phyloP scores from a whole-genome alignment of 2,329 filamentous ascomycete genomes.

The Clarireedia paspali region DNA sequence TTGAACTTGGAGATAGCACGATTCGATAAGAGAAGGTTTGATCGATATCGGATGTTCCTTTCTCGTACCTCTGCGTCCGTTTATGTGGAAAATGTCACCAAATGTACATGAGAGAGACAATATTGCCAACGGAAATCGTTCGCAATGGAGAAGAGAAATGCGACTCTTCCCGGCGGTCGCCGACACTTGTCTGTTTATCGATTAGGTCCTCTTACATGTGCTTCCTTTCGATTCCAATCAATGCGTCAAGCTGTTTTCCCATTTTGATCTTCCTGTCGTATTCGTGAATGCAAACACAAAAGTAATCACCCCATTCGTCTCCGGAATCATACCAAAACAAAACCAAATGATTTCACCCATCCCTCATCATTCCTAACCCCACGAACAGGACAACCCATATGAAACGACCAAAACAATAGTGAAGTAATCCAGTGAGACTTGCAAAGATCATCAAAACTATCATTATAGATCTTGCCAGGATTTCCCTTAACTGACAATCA shows the following conservation, averaged over 20 bases:
- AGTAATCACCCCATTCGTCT: no score
- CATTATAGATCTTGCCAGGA: neutral
- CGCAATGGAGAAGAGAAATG: neutral
- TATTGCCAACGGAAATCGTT: neutral
- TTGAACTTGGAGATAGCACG: no score
- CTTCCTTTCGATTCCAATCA: neutral
- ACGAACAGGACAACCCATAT: neutral
- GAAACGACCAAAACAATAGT: neutral
- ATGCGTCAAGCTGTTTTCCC: neutral
- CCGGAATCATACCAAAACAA: no score
- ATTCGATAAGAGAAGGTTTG: no score
- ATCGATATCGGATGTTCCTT: no score
- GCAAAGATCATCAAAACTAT: slow-evolving; percentile 5
- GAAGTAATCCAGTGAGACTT: neutral
- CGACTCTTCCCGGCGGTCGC: neutral
- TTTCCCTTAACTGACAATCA: neutral
- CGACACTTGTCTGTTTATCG: neutral
- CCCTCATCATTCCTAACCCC: no score
- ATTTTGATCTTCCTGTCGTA: neutral
- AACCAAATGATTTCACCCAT: no score
- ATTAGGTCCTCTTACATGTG: neutral
- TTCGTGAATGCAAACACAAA: no score
- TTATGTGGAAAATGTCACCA: neutral
- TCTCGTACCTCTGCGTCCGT: no score
- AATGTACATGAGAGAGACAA: neutral